A percentile compares a stretch with the other conserved stretches of the same genome.
These are phyloP conservation scores for Patellaria atrata DNA, from an alignment of 495 filamentous ascomycete genomes.

Conservation along the genomic window DNA sequence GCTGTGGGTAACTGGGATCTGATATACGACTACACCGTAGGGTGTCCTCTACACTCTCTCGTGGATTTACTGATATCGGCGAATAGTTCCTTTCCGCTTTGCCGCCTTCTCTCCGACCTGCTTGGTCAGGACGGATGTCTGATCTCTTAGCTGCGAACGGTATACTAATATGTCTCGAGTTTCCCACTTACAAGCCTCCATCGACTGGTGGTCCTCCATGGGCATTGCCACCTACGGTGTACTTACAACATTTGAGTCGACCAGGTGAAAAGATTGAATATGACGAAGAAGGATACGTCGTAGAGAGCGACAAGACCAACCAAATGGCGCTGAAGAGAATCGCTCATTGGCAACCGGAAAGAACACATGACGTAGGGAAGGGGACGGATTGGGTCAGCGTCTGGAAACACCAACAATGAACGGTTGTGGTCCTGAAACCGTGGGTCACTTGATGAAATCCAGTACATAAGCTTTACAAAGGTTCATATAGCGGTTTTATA, in stretches of 20 bases:
- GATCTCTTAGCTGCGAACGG: slow-evolving; percentile 48
- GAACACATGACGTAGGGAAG: slow-evolving; percentile 49
- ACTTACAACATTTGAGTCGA: slow-evolving; percentile 48
- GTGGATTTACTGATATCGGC: neutral
- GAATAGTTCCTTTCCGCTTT: slow-evolving; percentile 70
- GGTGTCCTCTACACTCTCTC: slow-evolving; percentile 14
- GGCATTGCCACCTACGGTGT: slow-evolving; percentile 44
- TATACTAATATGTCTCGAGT: slow-evolving; percentile 65
- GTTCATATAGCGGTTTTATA: slow-evolving; percentile 21
- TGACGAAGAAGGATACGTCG: slow-evolving; percentile 39
- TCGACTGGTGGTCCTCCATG: slow-evolving; percentile 55
- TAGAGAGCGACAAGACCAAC: slow-evolving; percentile 30
- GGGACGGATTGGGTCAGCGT: slow-evolving; percentile 46
- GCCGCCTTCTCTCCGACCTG: slow-evolving; percentile 42
- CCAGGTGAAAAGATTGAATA: slow-evolving; percentile 54
- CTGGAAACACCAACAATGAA: slow-evolving; percentile 26
- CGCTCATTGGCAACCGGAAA: slow-evolving; percentile 48
- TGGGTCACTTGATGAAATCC: neutral
- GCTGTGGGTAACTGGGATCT: slow-evolving; percentile 50
- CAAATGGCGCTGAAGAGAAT: slow-evolving; percentile 41
- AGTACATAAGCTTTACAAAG: neutral
- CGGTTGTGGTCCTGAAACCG: neutral
- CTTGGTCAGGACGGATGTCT: slow-evolving; percentile 54
- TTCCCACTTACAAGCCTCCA: slow-evolving; percentile 54
- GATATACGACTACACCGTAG: slow-evolving; percentile 74